Base-by-base conservation (phyloP, 1,284 basidiomycete species). In the Marasmius oreades region DNA sequence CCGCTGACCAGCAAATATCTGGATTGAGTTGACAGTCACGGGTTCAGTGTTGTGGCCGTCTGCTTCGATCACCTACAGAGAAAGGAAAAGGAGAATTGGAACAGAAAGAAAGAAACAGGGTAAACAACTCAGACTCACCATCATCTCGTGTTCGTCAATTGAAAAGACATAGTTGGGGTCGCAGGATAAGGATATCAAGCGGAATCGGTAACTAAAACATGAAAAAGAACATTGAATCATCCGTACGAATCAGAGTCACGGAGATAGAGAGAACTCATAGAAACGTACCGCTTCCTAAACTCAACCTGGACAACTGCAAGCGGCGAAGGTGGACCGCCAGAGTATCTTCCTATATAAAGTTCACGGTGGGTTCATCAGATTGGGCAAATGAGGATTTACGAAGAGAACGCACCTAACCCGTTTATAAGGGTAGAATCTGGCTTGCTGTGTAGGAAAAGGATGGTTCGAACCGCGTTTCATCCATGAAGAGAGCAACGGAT, bases 21-120 rank as follows among this genome's bases (percentile, higher is more conserved):
- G 55, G 26, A 78, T 57, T 1, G 61, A 70, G 47, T 81, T 76
- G 0, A 80, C 74, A 1, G 63, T 57, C 10, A 75, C 62, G 1
- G 77, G 79, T 14, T 69, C 20, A 0, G 71, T 69, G 56, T 73
- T 75, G 12, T 61, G 64, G 3, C 82, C 78, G 43, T 85, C 84
- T 0, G 65, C 79, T 63, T 85, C 83, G 23, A 85, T 84, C 50
- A 84, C 62, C 6, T 73, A 51, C 46, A 23, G 37, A 24, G 20
- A 23, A 47, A 10, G 31, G 24, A 31, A 10, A 16, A 31, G 7
- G 16, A 18, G 5, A 10, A 26, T 14, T 12, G 47, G 14, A 52
- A 16, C n/a, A 47, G 3, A 52, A 20, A 36, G n/a, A n/a, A n/a
- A n/a, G n/a, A n/a, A n/a, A n/a, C n/a, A n/a, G n/a, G n/a, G n/a